Conservation (phyloP, 345 rosid species). For the Acer negundo region DNA sequence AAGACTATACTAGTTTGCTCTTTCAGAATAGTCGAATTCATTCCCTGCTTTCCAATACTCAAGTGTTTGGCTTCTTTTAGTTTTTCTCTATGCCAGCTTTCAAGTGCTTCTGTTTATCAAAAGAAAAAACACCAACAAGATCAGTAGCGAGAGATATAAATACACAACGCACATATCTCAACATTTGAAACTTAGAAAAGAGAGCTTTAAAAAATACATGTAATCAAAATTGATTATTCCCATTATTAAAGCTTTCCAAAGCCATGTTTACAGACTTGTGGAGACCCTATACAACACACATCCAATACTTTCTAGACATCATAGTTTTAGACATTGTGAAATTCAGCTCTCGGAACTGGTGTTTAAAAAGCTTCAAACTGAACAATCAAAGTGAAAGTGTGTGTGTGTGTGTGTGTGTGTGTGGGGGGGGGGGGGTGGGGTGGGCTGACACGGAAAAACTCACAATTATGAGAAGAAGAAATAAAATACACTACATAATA, state of each 20-base stretch:
- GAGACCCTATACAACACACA: not conserved
- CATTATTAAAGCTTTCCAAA: not conserved
- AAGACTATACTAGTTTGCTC: conserved; percentile 74
- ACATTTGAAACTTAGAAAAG: conserved; percentile 1
- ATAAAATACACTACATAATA: not conserved
- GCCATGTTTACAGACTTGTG: no score
- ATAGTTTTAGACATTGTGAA: not conserved
- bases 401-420: no score
- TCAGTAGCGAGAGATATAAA: conserved; percentile 12
- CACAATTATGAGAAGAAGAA: no score
- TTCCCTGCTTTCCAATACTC: conserved; percentile 40
- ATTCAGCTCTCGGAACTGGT: not conserved
- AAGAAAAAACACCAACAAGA: conserved; percentile 26
- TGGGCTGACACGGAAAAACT: no score
- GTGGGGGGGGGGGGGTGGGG: no score
- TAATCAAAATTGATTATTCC: conserved; percentile 2
- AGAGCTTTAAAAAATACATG: not conserved
- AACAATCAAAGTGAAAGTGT: not conserved
- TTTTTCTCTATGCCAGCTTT: conserved; percentile 87
- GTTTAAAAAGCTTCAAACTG: not conserved
- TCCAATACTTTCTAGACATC: conserved; percentile 1
- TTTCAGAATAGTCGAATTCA: conserved; percentile 46
- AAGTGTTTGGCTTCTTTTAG: conserved; percentile 61
- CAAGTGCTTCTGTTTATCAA: conserved; percentile 70
- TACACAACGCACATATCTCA: not conserved